phyloP scores from a whole-genome alignment of 2,329 filamentous ascomycete genomes.

The Ceratocystis destructans region DNA sequence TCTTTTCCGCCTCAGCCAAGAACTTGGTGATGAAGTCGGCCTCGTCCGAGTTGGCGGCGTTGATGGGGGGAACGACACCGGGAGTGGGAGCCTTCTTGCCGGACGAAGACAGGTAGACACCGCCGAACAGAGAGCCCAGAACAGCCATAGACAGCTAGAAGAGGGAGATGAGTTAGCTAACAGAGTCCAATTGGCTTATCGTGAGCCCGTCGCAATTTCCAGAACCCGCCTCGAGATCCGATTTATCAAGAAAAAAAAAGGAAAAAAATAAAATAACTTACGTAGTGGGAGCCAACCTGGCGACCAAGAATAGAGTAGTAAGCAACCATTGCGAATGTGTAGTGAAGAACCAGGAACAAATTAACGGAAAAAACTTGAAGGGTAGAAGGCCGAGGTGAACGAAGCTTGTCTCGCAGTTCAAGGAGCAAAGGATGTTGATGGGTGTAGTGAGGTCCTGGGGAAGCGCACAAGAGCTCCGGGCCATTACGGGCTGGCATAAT shows the following conservation, averaged over 20 bases:
- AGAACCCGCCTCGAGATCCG: not conserved
- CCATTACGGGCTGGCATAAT: constrained; percentile 12
- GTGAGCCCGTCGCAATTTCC: not conserved
- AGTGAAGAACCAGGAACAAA: not conserved
- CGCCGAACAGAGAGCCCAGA: constrained; percentile 39
- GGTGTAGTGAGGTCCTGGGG: not conserved
- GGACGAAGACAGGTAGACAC: constrained; percentile 32
- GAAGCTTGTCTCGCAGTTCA: constrained; percentile 8
- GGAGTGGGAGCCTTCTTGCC: constrained; percentile 34
- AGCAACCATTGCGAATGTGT: constrained; percentile 19
- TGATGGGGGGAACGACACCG: constrained; percentile 42
- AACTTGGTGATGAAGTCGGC: constrained; percentile 50
- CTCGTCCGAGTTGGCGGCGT: constrained; percentile 48
- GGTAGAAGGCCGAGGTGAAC: not conserved
- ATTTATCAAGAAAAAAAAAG: not conserved
- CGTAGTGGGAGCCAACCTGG: constrained; percentile 48
- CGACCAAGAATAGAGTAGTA: constrained; percentile 43
- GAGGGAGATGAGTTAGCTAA: constrained; percentile 19
- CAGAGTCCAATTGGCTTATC: not conserved
- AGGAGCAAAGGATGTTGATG: constrained; percentile 5
- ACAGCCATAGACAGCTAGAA: constrained; percentile 41
- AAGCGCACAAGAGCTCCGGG: constrained; percentile 10
- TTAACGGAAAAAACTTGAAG: not conserved
- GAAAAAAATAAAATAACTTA: constrained; percentile 28
- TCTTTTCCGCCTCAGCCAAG: constrained; percentile 24